phyloP scores from a whole-genome alignment of 306 rosid species.

The Dicorynia guianensis region DNA sequence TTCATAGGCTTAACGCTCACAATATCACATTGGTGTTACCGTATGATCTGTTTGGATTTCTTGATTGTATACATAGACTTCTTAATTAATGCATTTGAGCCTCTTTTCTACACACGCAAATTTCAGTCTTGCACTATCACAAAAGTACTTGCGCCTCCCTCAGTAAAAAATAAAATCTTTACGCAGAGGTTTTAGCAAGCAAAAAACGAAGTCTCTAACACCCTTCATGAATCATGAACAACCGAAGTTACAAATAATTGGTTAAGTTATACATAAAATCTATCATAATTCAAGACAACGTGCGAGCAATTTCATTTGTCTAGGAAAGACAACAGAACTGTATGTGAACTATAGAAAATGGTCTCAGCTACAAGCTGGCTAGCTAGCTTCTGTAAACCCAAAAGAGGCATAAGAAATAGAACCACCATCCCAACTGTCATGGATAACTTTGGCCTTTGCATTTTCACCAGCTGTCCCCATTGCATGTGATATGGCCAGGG shows the following conservation, averaged over 20 bases:
- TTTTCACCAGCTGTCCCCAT: neutral
- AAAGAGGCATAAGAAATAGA: constrained; percentile 81
- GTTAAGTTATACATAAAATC: neutral
- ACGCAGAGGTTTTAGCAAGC: too few species aligned
- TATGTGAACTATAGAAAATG: too few species aligned
- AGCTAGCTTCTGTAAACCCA: constrained; percentile 56
- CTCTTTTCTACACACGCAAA: too few species aligned
- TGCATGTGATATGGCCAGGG: neutral
- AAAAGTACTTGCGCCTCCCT: too few species aligned
- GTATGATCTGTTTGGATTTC: too few species aligned
- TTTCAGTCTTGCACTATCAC: too few species aligned
- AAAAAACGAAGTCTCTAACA: neutral
- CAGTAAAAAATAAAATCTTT: too few species aligned
- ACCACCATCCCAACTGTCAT: constrained; percentile 31
- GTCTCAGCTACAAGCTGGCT: neutral
- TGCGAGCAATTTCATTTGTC: neutral
- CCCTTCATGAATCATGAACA: neutral
- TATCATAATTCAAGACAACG: neutral
- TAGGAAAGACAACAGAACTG: neutral
- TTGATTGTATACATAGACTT: too few species aligned
- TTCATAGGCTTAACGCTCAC: too few species aligned
- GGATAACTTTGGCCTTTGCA: neutral
- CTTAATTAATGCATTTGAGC: too few species aligned
- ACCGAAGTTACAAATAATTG: neutral
- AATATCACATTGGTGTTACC: too few species aligned